Conservation (phyloP, 164 flowering plant species). For the Chloranthus sessilifolius region DNA sequence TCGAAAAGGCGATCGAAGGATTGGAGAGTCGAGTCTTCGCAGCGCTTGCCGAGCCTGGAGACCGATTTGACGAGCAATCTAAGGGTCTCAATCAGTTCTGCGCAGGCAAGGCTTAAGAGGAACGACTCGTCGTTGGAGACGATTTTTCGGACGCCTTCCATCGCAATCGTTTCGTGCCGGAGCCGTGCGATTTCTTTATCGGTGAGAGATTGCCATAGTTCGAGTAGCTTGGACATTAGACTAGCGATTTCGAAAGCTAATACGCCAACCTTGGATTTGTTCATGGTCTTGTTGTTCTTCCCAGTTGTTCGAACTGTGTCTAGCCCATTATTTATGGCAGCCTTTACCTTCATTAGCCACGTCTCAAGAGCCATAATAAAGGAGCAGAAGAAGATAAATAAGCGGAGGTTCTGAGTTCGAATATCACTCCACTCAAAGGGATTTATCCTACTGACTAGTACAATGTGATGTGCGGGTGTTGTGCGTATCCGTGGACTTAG, state of each 20-base stretch:
- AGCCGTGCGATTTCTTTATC: constrained; percentile 47
- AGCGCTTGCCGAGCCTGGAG: constrained; percentile 35
- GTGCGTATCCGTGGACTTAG: no score
- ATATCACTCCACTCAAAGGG: no score
- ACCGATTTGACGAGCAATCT: constrained; percentile 37
- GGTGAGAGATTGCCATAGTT: constrained; percentile 65
- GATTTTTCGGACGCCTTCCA: constrained; percentile 80
- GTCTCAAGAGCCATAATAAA: constrained; percentile 67
- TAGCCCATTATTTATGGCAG: constrained; percentile 34
- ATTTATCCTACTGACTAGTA: no score
- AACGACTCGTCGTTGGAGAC: constrained; percentile 80
- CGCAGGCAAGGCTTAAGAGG: constrained; percentile 72
- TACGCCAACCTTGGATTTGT: constrained; percentile 50
- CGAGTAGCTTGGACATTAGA: constrained; percentile 74
- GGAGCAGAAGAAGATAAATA: constrained; percentile 2
- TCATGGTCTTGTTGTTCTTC: constrained; percentile 8
- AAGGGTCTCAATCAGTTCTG: constrained; percentile 57
- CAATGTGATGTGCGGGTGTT: no score
- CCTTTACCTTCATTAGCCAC: constrained; percentile 66
- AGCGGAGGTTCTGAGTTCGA: no score
- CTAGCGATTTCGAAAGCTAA: constrained; percentile 78
- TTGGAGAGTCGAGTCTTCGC: constrained; percentile 32
- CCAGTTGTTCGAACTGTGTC: constrained; percentile 24
- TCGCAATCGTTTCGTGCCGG: constrained; percentile 41
- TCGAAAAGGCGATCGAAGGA: constrained; percentile 38